Evolutionary conservation across 2,329 filamentous ascomycete species (phyloP), one percentile per base, ranked within the genome.

Genomic region (Penicillium decumbens): DNA sequence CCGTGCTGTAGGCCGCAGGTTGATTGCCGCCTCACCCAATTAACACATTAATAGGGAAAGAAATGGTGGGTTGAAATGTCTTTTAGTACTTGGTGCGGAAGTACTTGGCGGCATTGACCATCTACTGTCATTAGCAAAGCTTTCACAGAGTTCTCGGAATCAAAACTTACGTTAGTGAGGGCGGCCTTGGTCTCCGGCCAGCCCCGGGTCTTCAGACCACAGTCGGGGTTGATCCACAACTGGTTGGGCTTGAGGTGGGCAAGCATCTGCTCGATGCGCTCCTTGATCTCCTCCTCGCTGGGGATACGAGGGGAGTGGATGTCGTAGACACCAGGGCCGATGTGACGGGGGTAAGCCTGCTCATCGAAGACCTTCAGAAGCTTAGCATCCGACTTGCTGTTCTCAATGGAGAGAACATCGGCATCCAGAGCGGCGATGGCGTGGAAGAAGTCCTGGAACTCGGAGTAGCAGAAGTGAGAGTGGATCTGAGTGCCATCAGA

Each of bases 371-470:
- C 93, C 78, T 92, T 88, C 72, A 98, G 87, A 64, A 98, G 86
- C 87, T 98, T 98, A 72, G 93, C 93, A 69, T 98, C 93, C 66
- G 89, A 95, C 87, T 98, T 98, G 87, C 88, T 95, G 89, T 98
- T 98, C 87, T 98, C 93, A 66, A 98, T 98, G 71, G 89, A 95
- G 68, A 98, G 85, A 58, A 98, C 93, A 77, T 98, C 93, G 57
- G 93, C 92, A 72, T 98, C 93, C 59, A 98, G 87, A 55, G 93
- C 92, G 2, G 93, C 89, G 66, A 98, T 98, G 77, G 93, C 93
- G 78, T 97, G 89, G 90, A 98, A 98, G 84, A 98, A 98, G 82
- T 98, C 93, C 80, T 98, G 93, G 89, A 98, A 98, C 83, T 98
- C 93, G 45, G 93, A 97, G 86, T 98, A 98, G 77, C 93, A 98